phyloP scores from a whole-genome alignment of 345 rosid species.

The Brassica cretica region DNA sequence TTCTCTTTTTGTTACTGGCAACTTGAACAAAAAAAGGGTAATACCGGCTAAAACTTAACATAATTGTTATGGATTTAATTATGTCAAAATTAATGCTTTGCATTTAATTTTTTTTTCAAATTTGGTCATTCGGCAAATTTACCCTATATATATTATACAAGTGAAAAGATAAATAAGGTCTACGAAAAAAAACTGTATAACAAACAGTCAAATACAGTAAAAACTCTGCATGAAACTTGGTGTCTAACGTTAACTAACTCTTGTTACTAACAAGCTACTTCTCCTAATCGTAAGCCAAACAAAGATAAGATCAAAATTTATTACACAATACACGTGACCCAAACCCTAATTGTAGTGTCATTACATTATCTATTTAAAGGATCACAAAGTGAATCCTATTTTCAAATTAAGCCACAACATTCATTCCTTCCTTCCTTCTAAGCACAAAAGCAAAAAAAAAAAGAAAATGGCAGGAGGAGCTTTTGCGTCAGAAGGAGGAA shows the following conservation, averaged over 20 bases:
- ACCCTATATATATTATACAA: no score
- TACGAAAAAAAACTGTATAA: no score
- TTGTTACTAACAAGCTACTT: constrained; percentile 5
- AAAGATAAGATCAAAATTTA: constrained; percentile 12
- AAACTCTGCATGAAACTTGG: background rate
- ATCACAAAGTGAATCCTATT: constrained; percentile 14
- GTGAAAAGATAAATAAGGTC: no score
- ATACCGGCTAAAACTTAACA: no score
- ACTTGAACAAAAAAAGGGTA: no score
- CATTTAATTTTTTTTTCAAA: no score
- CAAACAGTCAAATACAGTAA: constrained; percentile 9
- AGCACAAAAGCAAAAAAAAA: constrained; percentile 12
- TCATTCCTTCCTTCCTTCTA: background rate
- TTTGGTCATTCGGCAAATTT: no score
- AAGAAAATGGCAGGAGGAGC: constrained; percentile 49
- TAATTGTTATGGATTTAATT: no score
- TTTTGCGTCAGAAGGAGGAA: constrained; percentile 30
- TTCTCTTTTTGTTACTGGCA: no score
- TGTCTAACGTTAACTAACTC: background rate
- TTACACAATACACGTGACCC: background rate
- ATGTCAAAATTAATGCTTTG: no score
- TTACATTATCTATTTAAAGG: constrained; percentile 12
- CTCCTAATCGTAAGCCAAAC: constrained; percentile 1
- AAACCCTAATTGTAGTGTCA: constrained; percentile 4
- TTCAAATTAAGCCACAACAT: constrained; percentile 13